A percentile compares a stretch with the other conserved stretches of the same genome.
Evolutionary conservation across 257 asterid genomes (phyloP).

Genomic region (Solanum tarapatanum): DNA sequence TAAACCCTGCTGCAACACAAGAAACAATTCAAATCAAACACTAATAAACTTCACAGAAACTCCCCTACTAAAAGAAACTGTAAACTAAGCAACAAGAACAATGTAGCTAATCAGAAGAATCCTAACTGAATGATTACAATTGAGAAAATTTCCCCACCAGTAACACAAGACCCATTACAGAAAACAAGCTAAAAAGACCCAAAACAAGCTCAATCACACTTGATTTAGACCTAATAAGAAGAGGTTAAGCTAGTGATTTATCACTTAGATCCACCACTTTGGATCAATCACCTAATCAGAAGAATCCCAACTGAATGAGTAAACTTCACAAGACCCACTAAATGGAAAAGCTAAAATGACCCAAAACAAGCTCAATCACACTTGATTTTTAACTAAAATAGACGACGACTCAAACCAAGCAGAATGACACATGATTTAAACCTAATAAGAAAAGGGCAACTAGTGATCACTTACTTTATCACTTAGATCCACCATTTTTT

Average conservation of each 20-base stretch:
- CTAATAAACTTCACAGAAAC: not conserved
- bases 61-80: not conserved
- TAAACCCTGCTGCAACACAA: not conserved
- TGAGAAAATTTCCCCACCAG: not conserved
- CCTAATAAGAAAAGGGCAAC: not conserved
- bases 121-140: not conserved
- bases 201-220: not conserved
- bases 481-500: constrained; percentile 62
- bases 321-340: not conserved
- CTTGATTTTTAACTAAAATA: not conserved
- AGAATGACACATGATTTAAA: not conserved
- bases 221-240: not conserved
- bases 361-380: not conserved
- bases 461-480: constrained; percentile 41
- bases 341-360: not conserved
- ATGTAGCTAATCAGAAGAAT: not conserved
- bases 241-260: constrained; percentile 20
- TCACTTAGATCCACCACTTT: constrained; percentile 72
- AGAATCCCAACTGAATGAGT: not conserved
- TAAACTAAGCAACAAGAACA: not conserved
- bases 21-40: not conserved
- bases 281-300: not conserved
- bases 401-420: too few species aligned
- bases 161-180: not conserved
- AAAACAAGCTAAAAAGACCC: not conserved